Percentiles rank a stretch among this genome's conserved stretches.
Evolutionary conservation across 345 rosid genomes (phyloP).

Genomic region (Nasturtium officinale): DNA sequence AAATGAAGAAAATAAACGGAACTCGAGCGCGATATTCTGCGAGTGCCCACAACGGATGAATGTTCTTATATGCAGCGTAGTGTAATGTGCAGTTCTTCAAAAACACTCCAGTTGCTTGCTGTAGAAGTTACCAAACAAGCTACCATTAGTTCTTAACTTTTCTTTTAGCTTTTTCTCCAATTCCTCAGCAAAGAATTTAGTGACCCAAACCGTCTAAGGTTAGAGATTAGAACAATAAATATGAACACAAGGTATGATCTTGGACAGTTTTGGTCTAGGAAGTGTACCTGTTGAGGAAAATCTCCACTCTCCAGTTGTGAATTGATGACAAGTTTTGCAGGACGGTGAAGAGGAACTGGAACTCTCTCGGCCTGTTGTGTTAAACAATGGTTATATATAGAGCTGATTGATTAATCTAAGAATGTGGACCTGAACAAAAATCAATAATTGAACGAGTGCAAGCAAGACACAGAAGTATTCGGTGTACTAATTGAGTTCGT

Average conservation of each 20-base stretch:
- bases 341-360: constrained; percentile 47
- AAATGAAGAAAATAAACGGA: constrained; percentile 7
- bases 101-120: constrained; percentile 69
- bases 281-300: constrained; percentile 51
- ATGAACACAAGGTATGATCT: background rate
- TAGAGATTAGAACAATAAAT: background rate
- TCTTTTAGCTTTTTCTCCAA: background rate
- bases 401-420: background rate
- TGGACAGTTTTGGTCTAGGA: background rate
- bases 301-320: constrained; percentile 52
- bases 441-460: no score
- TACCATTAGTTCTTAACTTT: background rate
- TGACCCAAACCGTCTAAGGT: background rate
- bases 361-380: constrained; percentile 37
- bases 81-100: constrained; percentile 67
- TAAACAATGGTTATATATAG: background rate
- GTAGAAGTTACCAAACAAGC: constrained; percentile 6
- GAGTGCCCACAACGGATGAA: constrained; percentile 65
- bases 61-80: constrained; percentile 64
- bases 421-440: no score
- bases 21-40: constrained; percentile 51
- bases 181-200: background rate
- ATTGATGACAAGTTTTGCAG: constrained; percentile 48
- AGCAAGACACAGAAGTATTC: no score
- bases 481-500: no score